These are phyloP conservation scores for Russula ochroleuca DNA, from an alignment of 768 basidiomycete species.

Conservation along the genomic window DNA sequence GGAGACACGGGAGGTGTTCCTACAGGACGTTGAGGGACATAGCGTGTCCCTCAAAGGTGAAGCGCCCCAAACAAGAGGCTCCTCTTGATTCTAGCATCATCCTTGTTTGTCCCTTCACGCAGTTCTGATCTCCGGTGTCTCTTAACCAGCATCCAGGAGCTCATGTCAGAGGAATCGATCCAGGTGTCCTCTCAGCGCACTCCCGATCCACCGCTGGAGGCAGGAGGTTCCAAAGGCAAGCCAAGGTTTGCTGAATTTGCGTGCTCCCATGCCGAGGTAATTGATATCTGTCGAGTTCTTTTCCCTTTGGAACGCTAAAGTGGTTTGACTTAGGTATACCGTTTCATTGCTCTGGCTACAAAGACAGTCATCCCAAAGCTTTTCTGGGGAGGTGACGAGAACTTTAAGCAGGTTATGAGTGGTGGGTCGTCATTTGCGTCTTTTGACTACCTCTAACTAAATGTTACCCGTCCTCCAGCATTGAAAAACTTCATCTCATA, in stretches of 20 bases:
- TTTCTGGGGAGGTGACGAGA: constrained; percentile 74
- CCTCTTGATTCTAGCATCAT: constrained; percentile 59
- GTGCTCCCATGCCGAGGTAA: constrained; percentile 61
- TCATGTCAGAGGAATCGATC: constrained; percentile 66
- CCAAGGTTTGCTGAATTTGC: constrained; percentile 78
- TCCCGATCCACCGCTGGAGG: constrained; percentile 47
- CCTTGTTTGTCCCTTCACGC: constrained; percentile 42
- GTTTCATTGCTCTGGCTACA: constrained; percentile 60
- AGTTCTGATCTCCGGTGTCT: constrained; percentile 8
- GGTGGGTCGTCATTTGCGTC: constrained; percentile 38
- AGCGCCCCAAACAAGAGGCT: constrained; percentile 35
- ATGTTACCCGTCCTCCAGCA: constrained; percentile 41
- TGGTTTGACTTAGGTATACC: constrained; percentile 52
- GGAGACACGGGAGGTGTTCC: constrained; percentile 63
- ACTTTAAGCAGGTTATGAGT: constrained; percentile 53
- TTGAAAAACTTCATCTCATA: constrained; percentile 67
- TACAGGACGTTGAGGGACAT: constrained; percentile 61
- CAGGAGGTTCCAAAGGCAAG: constrained; percentile 44
- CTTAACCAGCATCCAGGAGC: constrained; percentile 45
- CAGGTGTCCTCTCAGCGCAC: constrained; percentile 51
- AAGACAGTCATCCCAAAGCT: constrained; percentile 64
- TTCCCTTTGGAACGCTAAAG: background rate
- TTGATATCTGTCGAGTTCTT: background rate
- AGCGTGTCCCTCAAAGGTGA: constrained; percentile 76
- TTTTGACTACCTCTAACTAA: background rate